Conservation (phyloP, 768 basidiomycete genomes). For the Naganishia friedmannii region DNA sequence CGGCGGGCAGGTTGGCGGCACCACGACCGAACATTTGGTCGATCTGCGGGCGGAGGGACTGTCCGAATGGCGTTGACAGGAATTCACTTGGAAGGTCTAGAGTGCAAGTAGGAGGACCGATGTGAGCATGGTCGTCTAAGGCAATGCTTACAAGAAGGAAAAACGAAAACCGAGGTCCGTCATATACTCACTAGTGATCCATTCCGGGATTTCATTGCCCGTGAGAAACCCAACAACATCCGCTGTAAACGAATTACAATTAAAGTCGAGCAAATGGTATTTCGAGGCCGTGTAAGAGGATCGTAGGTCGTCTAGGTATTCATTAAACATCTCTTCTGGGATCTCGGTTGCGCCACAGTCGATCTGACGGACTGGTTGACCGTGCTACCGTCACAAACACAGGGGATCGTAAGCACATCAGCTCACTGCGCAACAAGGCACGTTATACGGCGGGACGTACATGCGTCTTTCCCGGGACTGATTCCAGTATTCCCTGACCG, state of each 20-base stretch:
- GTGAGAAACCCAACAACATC: slow-evolving; percentile 79
- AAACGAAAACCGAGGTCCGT: no score
- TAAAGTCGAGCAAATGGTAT: slow-evolving; percentile 68
- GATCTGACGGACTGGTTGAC: slow-evolving; percentile 65
- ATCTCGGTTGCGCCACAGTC: slow-evolving; percentile 75
- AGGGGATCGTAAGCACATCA: no score
- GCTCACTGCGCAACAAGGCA: neutral
- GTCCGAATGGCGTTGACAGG: slow-evolving; percentile 83
- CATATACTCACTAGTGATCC: slow-evolving; percentile 67
- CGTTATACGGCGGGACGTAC: slow-evolving; percentile 54
- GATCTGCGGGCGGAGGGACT: slow-evolving; percentile 80
- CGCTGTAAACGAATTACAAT: slow-evolving; percentile 92
- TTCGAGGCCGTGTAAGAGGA: slow-evolving; percentile 85
- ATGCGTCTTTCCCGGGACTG: slow-evolving; percentile 72
- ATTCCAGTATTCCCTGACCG: slow-evolving; percentile 73
- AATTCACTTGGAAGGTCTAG: slow-evolving; percentile 62
- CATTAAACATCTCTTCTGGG: slow-evolving; percentile 79
- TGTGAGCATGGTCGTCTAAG: neutral
- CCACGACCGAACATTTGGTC: slow-evolving; percentile 79
- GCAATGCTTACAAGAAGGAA: no score
- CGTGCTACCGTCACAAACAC: slow-evolving; percentile 59
- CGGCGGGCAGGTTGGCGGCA: slow-evolving; percentile 50
- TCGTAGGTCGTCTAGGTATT: slow-evolving; percentile 73
- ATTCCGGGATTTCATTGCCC: slow-evolving; percentile 72
- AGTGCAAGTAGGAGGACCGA: neutral